These are phyloP conservation scores for Fusarium setosum DNA, from an alignment of 2,329 filamentous ascomycete genomes.

Conservation along the genomic window DNA sequence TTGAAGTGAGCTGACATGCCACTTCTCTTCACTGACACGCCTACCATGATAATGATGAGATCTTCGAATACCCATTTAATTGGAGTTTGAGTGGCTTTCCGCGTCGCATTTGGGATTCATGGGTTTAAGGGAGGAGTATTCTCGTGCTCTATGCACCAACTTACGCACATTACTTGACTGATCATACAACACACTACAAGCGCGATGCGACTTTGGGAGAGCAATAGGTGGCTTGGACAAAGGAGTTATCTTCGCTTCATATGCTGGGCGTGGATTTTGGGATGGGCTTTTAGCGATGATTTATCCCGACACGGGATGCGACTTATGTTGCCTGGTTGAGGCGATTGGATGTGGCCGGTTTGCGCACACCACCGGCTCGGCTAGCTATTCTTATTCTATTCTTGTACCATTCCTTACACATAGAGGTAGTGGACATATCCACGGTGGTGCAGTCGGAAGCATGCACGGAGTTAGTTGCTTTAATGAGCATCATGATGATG, in stretches of 20 bases:
- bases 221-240: neutral
- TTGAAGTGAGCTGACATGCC: conserved; percentile 44
- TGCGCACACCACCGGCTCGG: conserved; percentile 1
- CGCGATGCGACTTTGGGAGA: conserved; percentile 8
- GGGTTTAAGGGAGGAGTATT: conserved; percentile 26
- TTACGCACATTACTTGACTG: conserved; percentile 12
- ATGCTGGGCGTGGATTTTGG: conserved; percentile 18
- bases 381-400: conserved; percentile 25
- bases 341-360: conserved; percentile 13
- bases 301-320: conserved; percentile 11
- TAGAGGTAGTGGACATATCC: conserved; percentile 10
- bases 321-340: conserved; percentile 14
- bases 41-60: conserved; percentile 46
- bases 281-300: conserved; percentile 32
- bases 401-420: conserved; percentile 28
- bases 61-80: conserved; percentile 46
- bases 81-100: conserved; percentile 47
- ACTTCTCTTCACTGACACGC: conserved; percentile 26
- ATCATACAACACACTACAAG: neutral
- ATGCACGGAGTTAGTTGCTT: conserved; percentile 3
- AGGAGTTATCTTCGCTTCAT: conserved; percentile 15
- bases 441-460: conserved; percentile 1
- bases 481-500: neutral
- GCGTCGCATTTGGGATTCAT: conserved; percentile 34
- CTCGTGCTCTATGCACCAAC: conserved; percentile 19